phyloP scores from a whole-genome alignment of 179 eudicot genomes.

The Silene coronaria region DNA sequence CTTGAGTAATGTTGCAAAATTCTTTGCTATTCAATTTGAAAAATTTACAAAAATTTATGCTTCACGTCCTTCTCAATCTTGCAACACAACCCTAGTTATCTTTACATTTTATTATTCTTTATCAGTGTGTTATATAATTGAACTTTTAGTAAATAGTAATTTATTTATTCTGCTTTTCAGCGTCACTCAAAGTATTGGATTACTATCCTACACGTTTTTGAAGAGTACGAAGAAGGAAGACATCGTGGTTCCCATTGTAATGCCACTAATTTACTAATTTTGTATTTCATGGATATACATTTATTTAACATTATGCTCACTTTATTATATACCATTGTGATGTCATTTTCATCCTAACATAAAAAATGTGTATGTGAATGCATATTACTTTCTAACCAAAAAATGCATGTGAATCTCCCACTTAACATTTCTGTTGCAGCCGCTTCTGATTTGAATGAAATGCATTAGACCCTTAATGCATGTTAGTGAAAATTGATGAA shows the following conservation, averaged over 20 bases:
- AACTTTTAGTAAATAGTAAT: conserved; percentile 3
- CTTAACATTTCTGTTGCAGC: no score
- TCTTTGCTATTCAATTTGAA: background rate
- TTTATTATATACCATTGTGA: background rate
- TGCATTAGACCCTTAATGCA: no score
- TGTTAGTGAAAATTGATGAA: no score
- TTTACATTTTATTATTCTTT: background rate
- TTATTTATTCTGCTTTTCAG: conserved; percentile 33
- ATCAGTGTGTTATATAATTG: background rate
- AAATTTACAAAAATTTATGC: background rate
- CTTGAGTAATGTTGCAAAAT: background rate
- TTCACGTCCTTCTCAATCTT: background rate
- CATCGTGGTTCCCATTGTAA: conserved; percentile 90
- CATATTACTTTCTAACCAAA: background rate
- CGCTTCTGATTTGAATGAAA: no score
- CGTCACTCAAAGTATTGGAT: conserved; percentile 72
- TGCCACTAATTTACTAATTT: conserved; percentile 5
- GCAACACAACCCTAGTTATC: background rate
- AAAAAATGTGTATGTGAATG: background rate
- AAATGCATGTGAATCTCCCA: no score
- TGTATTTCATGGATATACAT: conserved; percentile 4
- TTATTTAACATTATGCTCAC: background rate
- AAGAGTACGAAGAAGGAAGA: conserved; percentile 84
- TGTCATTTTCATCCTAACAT: background rate
- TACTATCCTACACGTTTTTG: conserved; percentile 80